Conservation (phyloP, 208 protist genomes). For the Trypanosoma melophagium region DNA sequence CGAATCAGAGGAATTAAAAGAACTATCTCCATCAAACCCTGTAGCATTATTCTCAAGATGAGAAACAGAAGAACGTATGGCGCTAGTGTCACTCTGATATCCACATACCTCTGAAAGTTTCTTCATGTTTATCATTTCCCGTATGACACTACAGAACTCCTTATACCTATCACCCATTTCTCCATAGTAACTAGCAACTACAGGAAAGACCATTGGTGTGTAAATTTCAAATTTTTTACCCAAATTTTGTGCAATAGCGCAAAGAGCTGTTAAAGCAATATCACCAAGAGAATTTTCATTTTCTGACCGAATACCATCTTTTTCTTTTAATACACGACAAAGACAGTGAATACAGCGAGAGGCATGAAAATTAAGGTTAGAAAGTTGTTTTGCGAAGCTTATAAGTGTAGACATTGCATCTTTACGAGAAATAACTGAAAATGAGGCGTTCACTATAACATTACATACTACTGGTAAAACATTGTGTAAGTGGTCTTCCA, state of each 20-base stretch:
- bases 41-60: neutral
- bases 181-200: constrained; percentile 62
- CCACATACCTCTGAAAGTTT: neutral
- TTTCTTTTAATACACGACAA: constrained; percentile 75
- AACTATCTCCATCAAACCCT: neutral
- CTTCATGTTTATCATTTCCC: constrained; percentile 11
- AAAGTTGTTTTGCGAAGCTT: constrained; percentile 68
- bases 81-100: neutral
- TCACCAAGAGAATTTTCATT: constrained; percentile 44
- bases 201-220: constrained; percentile 63
- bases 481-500: constrained; percentile 81
- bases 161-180: constrained; percentile 28
- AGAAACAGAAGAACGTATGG: neutral
- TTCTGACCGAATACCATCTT: constrained; percentile 23
- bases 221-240: constrained; percentile 85
- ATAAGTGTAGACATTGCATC: constrained; percentile 65
- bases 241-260: constrained; percentile 69
- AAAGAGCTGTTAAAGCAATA: constrained; percentile 59
- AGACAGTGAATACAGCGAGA: constrained; percentile 82
- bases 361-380: constrained; percentile 66
- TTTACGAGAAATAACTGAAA: constrained; percentile 51
- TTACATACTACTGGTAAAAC: constrained; percentile 82
- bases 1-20: constrained; percentile 37
- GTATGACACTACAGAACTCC: constrained; percentile 23
- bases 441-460: constrained; percentile 56